A percentile compares a stretch with the other conserved stretches of the same genome.
phyloP scores from a whole-genome alignment of 345 rosid species.

The Lumnitzera littorea region DNA sequence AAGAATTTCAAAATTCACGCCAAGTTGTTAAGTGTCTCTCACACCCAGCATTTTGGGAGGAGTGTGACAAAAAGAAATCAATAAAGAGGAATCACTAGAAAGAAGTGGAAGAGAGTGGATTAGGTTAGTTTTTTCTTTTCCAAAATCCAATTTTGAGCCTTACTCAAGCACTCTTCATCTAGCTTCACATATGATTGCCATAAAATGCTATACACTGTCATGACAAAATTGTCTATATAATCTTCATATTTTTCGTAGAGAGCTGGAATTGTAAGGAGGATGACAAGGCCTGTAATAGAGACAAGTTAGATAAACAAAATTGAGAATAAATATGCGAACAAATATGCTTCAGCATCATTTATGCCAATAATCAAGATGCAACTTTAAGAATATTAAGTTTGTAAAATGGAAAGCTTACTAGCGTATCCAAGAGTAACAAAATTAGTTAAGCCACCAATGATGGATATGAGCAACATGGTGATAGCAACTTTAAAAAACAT shows the following conservation, averaged over 20 bases:
- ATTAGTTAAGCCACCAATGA: conserved; percentile 65
- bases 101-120: conserved; percentile 1
- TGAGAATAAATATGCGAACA: background rate
- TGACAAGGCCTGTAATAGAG: conserved; percentile 50
- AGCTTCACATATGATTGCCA: conserved; percentile 38
- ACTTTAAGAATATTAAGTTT: background rate
- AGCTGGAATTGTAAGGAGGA: conserved; percentile 61
- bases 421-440: conserved; percentile 63
- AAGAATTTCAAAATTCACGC: no score
- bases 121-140: conserved; percentile 55
- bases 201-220: conserved; percentile 23
- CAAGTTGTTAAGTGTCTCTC: no score
- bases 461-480: conserved; percentile 47
- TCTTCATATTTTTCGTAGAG: conserved; percentile 65
- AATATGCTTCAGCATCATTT: no score
- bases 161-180: conserved; percentile 25
- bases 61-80: no score
- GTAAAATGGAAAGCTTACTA: conserved; percentile 34
- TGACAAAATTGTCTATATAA: conserved; percentile 32
- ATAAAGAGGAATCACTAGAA: background rate
- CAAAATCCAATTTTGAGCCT: conserved; percentile 38
- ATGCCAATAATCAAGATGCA: no score
- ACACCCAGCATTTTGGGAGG: no score
- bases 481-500: conserved; percentile 52
- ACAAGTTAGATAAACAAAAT: background rate